Base-by-base conservation (phyloP, 163 green algal species). In the Prototheca wickerhamii region DNA sequence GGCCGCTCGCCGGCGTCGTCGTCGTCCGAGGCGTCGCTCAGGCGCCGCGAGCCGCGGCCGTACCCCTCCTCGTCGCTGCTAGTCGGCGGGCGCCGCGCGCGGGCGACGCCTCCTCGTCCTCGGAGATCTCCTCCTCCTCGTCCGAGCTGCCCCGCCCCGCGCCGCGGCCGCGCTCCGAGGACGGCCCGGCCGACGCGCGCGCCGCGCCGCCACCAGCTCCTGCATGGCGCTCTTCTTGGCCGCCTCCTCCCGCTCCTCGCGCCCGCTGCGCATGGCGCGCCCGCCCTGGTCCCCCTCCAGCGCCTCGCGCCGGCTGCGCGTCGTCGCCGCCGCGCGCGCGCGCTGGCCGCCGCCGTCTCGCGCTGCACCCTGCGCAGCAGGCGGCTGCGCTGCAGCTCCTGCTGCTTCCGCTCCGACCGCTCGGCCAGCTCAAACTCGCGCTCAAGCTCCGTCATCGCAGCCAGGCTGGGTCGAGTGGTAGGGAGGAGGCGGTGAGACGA, bases 361-460 rank as follows among this genome's bases (percentile, higher is more conserved):
- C 52, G 31, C 43, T 26, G 29, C 40, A 2, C 35, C 49, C 28
- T 51, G 25, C 74, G 43, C 65, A 89, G 66, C 65, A 89, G 70
- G 46, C 69, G 49, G 25, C 70, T 64, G 17, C 82, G 68, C 65
- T 89, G 65, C 28, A 80, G 56, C 56, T 81, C 65, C 49, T 78
- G 71, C 26, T 86, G 73, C 1, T 81, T 76, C 44, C 59, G 26
- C 43, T 92, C 85, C 25, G 76, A 76, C 44, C 86, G 76, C 18
- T 89, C 81, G 2, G 73, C 69, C n/a, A 95, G 74, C 50, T 86
- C 81, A 71, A 87, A 83, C 72, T 95, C 87, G 30, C 87, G 78
- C 51, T 95, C 76, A 34, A 92, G 60, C 75, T 94, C 85, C 23
- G 74, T 88, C 86, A 95, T 89, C 10, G 65, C 68, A 30, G 68